Percentiles rank a stretch among this genome's conserved stretches.
These are phyloP conservation scores for Rhinocladiella similis DNA, from an alignment of 2,329 filamentous ascomycete species.

Conservation along the genomic window DNA sequence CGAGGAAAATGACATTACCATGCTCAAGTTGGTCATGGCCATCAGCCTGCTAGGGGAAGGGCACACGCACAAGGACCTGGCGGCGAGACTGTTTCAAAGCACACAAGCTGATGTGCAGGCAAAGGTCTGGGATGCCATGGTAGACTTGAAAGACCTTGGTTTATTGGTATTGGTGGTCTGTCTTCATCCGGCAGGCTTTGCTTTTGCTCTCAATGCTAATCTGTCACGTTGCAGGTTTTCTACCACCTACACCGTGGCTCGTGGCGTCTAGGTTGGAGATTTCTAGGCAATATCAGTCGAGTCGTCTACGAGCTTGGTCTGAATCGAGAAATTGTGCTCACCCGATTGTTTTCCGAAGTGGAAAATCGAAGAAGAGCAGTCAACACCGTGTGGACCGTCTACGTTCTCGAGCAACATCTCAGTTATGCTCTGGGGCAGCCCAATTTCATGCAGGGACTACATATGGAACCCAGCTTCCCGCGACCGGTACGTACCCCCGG, in stretches of 20 bases:
- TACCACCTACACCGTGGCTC: conserved; percentile 10
- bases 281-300: conserved; percentile 9
- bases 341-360: conserved; percentile 5
- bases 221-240: not conserved
- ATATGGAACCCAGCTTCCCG: conserved; percentile 6
- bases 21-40: conserved; percentile 8
- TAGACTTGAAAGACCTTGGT: conserved; percentile 5
- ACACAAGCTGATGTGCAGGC: conserved; percentile 3
- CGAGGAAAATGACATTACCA: conserved; percentile 1
- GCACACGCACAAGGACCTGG: conserved; percentile 3
- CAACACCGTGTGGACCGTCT: conserved; percentile 7
- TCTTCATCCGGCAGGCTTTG: not conserved
- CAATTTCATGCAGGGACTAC: conserved; percentile 8
- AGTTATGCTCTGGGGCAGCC: conserved; percentile 12
- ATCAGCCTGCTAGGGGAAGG: conserved; percentile 8
- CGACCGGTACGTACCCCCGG: conserved; percentile 1
- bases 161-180: conserved; percentile 7
- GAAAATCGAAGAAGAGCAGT: conserved; percentile 2
- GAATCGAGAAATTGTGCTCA: conserved; percentile 6
- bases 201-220: not conserved
- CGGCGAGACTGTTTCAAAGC: conserved; percentile 2
- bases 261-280: conserved; percentile 13
- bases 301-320: conserved; percentile 9
- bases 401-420: conserved; percentile 12
- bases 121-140: conserved; percentile 6